Evolutionary conservation across 2,329 filamentous ascomycete genomes (phyloP), one percentile per base, ranked within the genome.

Genomic region (Fusarium concolor): DNA sequence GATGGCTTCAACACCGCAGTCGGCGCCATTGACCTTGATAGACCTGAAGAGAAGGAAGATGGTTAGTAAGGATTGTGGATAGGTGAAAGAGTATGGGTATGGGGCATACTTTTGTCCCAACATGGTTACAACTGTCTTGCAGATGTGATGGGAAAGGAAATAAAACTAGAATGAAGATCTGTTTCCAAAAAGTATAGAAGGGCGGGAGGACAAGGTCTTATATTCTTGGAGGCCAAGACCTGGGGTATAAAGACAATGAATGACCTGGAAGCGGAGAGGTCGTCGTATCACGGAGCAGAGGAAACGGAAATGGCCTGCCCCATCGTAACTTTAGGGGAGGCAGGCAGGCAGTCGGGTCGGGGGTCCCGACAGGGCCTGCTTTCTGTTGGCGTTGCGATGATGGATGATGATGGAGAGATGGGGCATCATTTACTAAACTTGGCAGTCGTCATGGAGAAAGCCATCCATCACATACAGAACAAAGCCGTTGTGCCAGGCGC

Each of bases 11-110:
- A 74, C 55, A 45, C 81, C 80, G 52, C 79, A 81, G 46, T 81
- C 75, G 73, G 79, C 80, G 64, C 81, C 80, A 71, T 81, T 81
- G 74, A 82, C 60, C 56, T 75, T 79, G 71, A 82, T 75, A 35
- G 79, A 80, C 61, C 80, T 82, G 44, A n/a, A n/a, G 4, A 37
- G 7, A 22, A 29, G 29, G 42, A 42, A 10, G 8, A 35, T 10
- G 8, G 44, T 73, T 31, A 70, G 53, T 11, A 39, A 20, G 42
- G 38, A 15, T 18, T 15, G 26, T 28, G 20, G 31, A 29, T n/a
- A 24, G 31, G 29, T 29, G 18, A 17, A 14, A 39, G 41, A 37
- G 31, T 17, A 35, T 6, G 15, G 39, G n/a, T 24, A 24, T 38
- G 35, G 11, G 37, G 50, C 70, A 18, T 61, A 74, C 72, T 33